Percentiles rank a stretch among this genome's conserved stretches.
Conservation (phyloP, 108 stramenopile species). For the Hondaea fermentalgiana region DNA sequence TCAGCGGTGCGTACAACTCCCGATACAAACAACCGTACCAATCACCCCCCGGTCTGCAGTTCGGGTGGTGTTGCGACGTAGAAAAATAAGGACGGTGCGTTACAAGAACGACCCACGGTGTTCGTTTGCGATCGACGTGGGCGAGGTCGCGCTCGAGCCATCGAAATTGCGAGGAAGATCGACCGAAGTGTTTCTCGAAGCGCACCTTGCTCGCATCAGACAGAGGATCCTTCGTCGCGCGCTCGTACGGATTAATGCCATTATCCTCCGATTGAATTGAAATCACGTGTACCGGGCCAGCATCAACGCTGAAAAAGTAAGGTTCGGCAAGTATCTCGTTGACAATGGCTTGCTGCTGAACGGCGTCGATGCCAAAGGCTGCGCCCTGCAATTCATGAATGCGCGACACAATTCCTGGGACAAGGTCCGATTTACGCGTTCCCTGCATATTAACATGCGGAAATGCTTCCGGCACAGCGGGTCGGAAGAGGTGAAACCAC, state of each 20-base stretch:
- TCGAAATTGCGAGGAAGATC: background rate
- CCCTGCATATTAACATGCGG: background rate
- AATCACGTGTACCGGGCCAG: background rate
- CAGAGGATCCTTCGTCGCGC: background rate
- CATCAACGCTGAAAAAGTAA: background rate
- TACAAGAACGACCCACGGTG: conserved; percentile 12
- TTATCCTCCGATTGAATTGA: background rate
- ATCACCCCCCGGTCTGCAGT: background rate
- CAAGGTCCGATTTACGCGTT: background rate
- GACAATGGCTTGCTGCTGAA: background rate
- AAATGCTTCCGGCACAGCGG: background rate
- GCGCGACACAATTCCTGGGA: background rate
- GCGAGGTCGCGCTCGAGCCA: background rate
- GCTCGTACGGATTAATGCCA: background rate
- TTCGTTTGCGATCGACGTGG: background rate
- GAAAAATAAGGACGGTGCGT: background rate
- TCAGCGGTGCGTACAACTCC: background rate
- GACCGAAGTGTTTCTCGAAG: background rate
- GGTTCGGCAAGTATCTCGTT: background rate
- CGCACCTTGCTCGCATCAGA: background rate
- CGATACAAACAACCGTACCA: background rate
- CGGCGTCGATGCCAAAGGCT: background rate
- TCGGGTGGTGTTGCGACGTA: background rate
- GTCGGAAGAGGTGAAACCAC: background rate
- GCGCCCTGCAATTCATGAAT: background rate